Evolutionary conservation across 495 filamentous ascomycete species (phyloP).

Genomic region (Tuber brumale): DNA sequence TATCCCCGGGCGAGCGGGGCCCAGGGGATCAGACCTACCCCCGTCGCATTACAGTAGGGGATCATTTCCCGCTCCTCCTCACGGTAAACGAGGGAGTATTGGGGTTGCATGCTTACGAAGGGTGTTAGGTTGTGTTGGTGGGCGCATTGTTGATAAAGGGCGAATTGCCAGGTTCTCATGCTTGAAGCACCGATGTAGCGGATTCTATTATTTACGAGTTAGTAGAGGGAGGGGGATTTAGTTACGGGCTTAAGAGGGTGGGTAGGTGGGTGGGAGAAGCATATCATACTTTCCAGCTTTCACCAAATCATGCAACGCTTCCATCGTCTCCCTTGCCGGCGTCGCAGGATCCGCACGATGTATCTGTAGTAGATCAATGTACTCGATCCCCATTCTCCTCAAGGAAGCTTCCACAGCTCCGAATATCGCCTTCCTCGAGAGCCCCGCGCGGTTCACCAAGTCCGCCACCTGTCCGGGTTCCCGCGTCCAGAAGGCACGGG

Average conservation of each 20-base stretch:
- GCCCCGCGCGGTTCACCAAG: slow-evolving; percentile 40
- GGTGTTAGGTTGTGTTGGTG: slow-evolving; percentile 60
- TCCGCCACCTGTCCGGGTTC: background rate
- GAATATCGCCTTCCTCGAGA: slow-evolving; percentile 63
- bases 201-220: slow-evolving; percentile 51
- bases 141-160: slow-evolving; percentile 50
- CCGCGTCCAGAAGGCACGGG: background rate
- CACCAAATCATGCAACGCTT: slow-evolving; percentile 62
- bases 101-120: slow-evolving; percentile 69
- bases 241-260: background rate
- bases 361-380: slow-evolving; percentile 70
- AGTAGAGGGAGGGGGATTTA: too few species aligned
- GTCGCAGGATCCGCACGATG: slow-evolving; percentile 57
- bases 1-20: slow-evolving; percentile 56
- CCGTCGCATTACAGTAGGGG: slow-evolving; percentile 62
- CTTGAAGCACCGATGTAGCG: slow-evolving; percentile 61
- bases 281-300: slow-evolving; percentile 46
- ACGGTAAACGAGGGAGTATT: slow-evolving; percentile 64
- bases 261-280: background rate
- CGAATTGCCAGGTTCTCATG: slow-evolving; percentile 65
- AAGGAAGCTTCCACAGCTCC: slow-evolving; percentile 63
- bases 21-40: slow-evolving; percentile 67
- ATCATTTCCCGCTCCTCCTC: slow-evolving; percentile 76
- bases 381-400: slow-evolving; percentile 55
- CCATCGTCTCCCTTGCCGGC: slow-evolving; percentile 64